These are phyloP conservation scores for Trametes cingulata DNA, from an alignment of 768 basidiomycete genomes.

Conservation along the genomic window DNA sequence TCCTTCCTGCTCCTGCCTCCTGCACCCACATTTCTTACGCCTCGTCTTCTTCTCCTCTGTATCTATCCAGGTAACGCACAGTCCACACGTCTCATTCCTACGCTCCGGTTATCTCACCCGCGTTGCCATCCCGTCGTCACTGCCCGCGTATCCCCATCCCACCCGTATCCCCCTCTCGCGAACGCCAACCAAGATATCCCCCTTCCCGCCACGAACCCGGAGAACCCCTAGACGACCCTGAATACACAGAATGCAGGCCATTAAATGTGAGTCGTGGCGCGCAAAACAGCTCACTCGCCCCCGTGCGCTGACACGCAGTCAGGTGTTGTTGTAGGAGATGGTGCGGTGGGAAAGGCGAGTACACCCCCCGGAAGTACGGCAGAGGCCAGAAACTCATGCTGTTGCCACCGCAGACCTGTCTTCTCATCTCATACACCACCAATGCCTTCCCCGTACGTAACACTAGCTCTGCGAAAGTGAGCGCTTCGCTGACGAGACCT, in stretches of 20 bases:
- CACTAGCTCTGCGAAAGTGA: background rate
- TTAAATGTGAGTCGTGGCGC: constrained; percentile 69
- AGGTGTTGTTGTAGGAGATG: constrained; percentile 99
- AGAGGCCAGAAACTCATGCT: constrained; percentile 25
- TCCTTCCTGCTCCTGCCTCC: constrained; percentile 15
- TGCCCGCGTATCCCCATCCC: constrained; percentile 3
- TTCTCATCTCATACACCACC: constrained; percentile 99
- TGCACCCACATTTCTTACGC: constrained; percentile 13
- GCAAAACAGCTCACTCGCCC: constrained; percentile 2
- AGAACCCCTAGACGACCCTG: constrained; percentile 26
- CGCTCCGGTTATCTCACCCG: constrained; percentile 8
- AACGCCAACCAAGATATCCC: constrained; percentile 14
- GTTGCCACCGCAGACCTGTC: constrained; percentile 72
- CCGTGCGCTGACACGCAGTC: constrained; percentile 21
- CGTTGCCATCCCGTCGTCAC: constrained; percentile 18
- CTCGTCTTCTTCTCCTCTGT: constrained; percentile 16
- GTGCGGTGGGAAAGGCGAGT: constrained; percentile 95
- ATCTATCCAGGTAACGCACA: constrained; percentile 19
- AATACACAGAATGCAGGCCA: constrained; percentile 72
- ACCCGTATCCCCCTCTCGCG: background rate
- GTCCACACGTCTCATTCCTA: background rate
- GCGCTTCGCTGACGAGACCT: constrained; percentile 2
- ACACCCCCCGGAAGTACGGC: constrained; percentile 7
- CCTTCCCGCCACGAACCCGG: constrained; percentile 17
- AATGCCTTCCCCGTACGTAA: constrained; percentile 89